Conservation (phyloP, 2,329 filamentous ascomycete genomes). For the Acephala macrosclerotiorum region DNA sequence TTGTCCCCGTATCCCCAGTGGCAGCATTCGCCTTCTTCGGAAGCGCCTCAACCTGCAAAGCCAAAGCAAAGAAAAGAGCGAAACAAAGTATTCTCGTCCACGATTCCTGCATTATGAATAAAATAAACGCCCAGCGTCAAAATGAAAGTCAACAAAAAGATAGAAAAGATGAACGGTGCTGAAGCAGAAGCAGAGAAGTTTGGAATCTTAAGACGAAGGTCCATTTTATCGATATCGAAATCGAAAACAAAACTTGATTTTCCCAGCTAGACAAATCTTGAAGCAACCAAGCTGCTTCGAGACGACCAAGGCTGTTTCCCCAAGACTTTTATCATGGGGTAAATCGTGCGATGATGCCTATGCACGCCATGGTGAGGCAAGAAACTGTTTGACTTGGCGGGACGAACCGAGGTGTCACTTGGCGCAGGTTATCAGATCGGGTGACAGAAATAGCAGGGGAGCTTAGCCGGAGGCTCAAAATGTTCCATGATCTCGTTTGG, state of each 20-base stretch:
- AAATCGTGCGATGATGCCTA: conserved; percentile 24
- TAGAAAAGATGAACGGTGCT: conserved; percentile 16
- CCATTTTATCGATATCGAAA: conserved; percentile 4
- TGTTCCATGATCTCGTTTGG: not conserved
- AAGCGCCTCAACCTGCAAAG: conserved; percentile 31
- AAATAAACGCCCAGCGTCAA: conserved; percentile 37
- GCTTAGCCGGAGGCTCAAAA: not conserved
- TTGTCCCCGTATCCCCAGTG: conserved; percentile 14
- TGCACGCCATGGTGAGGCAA: conserved; percentile 18
- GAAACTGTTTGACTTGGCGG: conserved; percentile 25
- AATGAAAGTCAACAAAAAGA: conserved; percentile 15
- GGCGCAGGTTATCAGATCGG: not conserved
- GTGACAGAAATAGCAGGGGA: not conserved
- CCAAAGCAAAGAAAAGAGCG: conserved; percentile 29
- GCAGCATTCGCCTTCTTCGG: conserved; percentile 28
- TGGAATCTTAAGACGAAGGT: conserved; percentile 25
- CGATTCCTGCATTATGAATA: conserved; percentile 30
- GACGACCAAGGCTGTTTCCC: conserved; percentile 37
- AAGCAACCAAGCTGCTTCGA: conserved; percentile 21
- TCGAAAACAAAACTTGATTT: conserved; percentile 5
- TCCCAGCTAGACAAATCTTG: conserved; percentile 9
- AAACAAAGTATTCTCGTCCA: conserved; percentile 34
- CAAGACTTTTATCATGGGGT: conserved; percentile 23
- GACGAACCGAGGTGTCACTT: not conserved
- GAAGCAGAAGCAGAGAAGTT: not conserved